Conservation (phyloP, 2,329 filamentous ascomycete species). For the Cercospora sp. region DNA sequence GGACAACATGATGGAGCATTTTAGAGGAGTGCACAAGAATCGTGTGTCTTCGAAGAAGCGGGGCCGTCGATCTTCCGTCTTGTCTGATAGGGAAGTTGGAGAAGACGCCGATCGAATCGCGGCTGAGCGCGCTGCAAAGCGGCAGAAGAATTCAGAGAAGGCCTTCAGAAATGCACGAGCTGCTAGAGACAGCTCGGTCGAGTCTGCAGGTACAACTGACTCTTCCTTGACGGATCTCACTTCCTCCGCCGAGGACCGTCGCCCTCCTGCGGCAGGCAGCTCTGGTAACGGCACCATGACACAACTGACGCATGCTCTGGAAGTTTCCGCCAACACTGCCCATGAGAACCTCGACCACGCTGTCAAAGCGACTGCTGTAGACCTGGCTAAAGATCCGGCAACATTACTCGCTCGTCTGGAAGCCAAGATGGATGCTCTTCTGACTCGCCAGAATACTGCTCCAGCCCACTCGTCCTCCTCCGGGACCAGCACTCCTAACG, state of each 20-base stretch:
- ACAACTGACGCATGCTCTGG: neutral
- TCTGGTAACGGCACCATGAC: neutral
- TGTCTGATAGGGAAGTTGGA: conserved; percentile 13
- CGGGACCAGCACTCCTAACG: neutral
- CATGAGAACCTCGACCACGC: neutral
- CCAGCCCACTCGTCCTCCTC: neutral
- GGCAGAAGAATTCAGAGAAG: conserved; percentile 4
- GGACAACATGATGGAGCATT: conserved; percentile 22
- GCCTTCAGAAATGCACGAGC: neutral
- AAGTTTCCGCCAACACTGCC: neutral
- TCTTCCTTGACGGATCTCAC: conserved; percentile 6
- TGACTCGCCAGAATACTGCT: conserved; percentile 1
- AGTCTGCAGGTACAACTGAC: neutral
- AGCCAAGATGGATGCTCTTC: conserved; percentile 20
- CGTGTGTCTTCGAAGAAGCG: conserved; percentile 14
- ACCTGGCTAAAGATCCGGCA: conserved; percentile 17
- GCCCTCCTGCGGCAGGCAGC: neutral
- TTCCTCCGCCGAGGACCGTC: conserved; percentile 1
- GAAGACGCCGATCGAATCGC: conserved; percentile 18
- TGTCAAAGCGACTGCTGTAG: conserved; percentile 13
- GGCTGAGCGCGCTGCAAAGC: conserved; percentile 14
- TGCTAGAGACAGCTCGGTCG: conserved; percentile 6
- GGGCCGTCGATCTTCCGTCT: neutral
- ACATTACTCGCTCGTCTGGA: conserved; percentile 19
- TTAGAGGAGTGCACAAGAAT: conserved; percentile 17